Conservation (phyloP, 768 basidiomycete genomes). For the Termitomyces sp. region DNA sequence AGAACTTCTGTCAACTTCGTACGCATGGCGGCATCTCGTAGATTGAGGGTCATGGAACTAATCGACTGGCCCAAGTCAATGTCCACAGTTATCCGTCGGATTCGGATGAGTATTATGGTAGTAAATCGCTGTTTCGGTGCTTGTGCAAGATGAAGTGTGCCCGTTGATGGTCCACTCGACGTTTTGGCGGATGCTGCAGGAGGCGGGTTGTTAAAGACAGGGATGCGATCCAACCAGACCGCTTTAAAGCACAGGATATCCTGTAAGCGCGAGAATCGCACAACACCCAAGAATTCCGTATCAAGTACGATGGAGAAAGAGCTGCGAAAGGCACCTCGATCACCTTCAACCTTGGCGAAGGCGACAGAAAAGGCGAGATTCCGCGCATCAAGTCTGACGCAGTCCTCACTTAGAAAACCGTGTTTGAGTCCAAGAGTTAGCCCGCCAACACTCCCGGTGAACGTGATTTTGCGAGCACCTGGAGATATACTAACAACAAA, state of each 20-base stretch:
- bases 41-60: slow-evolving; percentile 60
- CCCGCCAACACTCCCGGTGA: slow-evolving; percentile 79
- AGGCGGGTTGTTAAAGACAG: slow-evolving; percentile 54
- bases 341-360: slow-evolving; percentile 51
- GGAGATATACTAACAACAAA: slow-evolving; percentile 80
- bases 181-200: slow-evolving; percentile 19
- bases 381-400: slow-evolving; percentile 73
- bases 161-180: slow-evolving; percentile 17
- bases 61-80: slow-evolving; percentile 88
- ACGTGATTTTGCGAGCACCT: slow-evolving; percentile 63
- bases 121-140: slow-evolving; percentile 43
- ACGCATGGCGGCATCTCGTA: slow-evolving; percentile 60
- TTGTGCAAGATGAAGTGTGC: slow-evolving; percentile 13
- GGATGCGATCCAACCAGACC: slow-evolving; percentile 89
- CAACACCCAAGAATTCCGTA: slow-evolving; percentile 76
- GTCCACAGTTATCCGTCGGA: slow-evolving; percentile 69
- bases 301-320: slow-evolving; percentile 77
- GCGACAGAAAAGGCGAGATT: slow-evolving; percentile 78
- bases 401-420: slow-evolving; percentile 81
- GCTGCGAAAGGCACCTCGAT: slow-evolving; percentile 32
- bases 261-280: slow-evolving; percentile 83
- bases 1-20: slow-evolving; percentile 59
- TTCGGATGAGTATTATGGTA: slow-evolving; percentile 62
- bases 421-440: slow-evolving; percentile 81
- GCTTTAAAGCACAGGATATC: slow-evolving; percentile 95